Base-by-base conservation (phyloP, 495 filamentous ascomycete genomes). In the Penicillium angulare region DNA sequence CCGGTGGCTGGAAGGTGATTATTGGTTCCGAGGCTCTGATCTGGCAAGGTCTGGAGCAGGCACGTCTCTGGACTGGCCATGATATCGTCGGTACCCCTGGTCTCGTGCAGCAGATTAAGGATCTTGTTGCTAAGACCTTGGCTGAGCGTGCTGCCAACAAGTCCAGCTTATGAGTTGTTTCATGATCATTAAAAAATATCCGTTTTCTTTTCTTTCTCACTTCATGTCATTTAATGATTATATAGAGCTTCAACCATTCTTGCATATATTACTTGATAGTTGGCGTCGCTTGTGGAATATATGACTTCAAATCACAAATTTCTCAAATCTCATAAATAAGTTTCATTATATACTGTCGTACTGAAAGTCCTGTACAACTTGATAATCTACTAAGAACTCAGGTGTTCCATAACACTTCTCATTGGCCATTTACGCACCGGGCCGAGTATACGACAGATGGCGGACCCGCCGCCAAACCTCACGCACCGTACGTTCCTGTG, bases 31-130 rank as follows among this genome's bases (percentile, higher is more conserved):
- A 89, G 68, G 83, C 86, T 1, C 67, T 90, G 69, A 84, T 88
- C 61, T 88, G 82, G 76, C 87, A 90, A 66, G 86, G 86, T 7
- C 68, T 89, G 46, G 86, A 88, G 59, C 85, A 89, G 70, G 78
- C 82, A 40, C 76, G 74, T 50, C 76, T 83, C 18, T 89, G 86
- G 85, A 85, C 80, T 24, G 76, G 78, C 3, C 65, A 68, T 47
- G 69, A 78, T 34, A 63, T 80, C 15, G 65, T 78, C 40, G 73
- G 77, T 23, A 71, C 84, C 34, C 82, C 83, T 6, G 71, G 63
- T 1, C 43, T 74, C 40, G 73, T 82, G 22, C 60, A 76, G 34
- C 54, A 74, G 45, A 75, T 83, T 2, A 78, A 83, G 60, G 68
- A 76, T 23, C 53, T 72, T 12, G 78, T 85, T 52, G 66, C 72